phyloP scores from a whole-genome alignment of 2,329 filamentous ascomycete genomes.

The Aspergillus caelatus region DNA sequence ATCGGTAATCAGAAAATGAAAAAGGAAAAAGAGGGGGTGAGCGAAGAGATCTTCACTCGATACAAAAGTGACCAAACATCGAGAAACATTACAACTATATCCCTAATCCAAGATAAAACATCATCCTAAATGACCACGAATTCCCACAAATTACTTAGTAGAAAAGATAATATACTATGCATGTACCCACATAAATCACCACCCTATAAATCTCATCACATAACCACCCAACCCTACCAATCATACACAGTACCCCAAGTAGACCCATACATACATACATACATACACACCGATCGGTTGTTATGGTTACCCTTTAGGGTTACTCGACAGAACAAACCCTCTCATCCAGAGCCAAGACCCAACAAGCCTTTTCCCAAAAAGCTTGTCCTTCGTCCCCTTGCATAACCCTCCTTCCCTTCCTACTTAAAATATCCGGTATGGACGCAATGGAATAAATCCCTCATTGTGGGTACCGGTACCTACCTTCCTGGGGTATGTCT shows the following conservation, averaged over 20 bases:
- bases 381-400: conserved; percentile 21
- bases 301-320: neutral
- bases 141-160: neutral
- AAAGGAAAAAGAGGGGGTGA: neutral
- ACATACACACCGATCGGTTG: neutral
- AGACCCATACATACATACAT: neutral
- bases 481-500: neutral
- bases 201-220: too few species aligned
- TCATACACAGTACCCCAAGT: neutral
- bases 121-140: neutral
- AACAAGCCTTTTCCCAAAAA: conserved; percentile 20
- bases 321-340: neutral
- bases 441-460: conserved; percentile 8
- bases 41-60: neutral
- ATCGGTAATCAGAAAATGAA: neutral
- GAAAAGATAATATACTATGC: neutral
- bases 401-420: neutral
- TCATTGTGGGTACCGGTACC: neutral
- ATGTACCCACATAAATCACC: neutral
- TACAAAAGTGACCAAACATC: neutral
- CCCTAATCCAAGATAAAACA: neutral
- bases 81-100: neutral
- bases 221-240: neutral
- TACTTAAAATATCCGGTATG: neutral
- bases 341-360: conserved; percentile 16